Evolutionary conservation across 1,284 basidiomycete genomes (phyloP), one percentile per base, ranked within the genome.

Genomic region (Trichosporon ovoides): DNA sequence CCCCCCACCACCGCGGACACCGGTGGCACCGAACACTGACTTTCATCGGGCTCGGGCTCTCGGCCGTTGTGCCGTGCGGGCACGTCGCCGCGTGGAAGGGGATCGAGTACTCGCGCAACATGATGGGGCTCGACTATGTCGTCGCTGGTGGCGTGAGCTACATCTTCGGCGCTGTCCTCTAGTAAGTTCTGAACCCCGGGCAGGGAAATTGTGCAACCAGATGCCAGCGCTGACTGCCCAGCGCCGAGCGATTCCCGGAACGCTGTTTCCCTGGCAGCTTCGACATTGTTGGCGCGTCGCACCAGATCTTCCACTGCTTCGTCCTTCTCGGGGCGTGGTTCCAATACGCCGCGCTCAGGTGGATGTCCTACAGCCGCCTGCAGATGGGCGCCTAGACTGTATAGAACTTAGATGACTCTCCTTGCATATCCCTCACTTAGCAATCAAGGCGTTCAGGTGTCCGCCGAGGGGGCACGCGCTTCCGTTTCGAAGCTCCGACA

Each of bases 221-320:
- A n/a, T 3, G 18, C 12, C n/a, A 35, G 10, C 3, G 31, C 49
- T 51, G 18, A 51, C 49, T 55, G 9, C 63, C 56, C 74, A 92
- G 86, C 76, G 89, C 89, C 37, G 85, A 86, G 66, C 83, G 90
- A 54, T 82, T 93, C 56, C 91, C 92, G 24, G 91, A 95, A 71
- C 80, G 85, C 31, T 81, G 87, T 62, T 80, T 81, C 11, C 90
- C 90, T 1, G 90, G 90, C 53, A 83, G 77, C 62, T 92, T 92
- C 70, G 91, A 95, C 78, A 82, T 83, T 70, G 82, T 92, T 65
- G 84, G 87, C 56, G 82, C 87, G 1, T 90, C 87, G 33, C 91
- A 93, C 79, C 77, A 80, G 76, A 87, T 93, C 68, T 95, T 96
- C 76, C 92, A 95, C 72, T 71, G 84, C 65, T 86, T 85, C 70